Conservation (phyloP, 148 eudicot genomes). For the Rhododendron mucronatum region DNA sequence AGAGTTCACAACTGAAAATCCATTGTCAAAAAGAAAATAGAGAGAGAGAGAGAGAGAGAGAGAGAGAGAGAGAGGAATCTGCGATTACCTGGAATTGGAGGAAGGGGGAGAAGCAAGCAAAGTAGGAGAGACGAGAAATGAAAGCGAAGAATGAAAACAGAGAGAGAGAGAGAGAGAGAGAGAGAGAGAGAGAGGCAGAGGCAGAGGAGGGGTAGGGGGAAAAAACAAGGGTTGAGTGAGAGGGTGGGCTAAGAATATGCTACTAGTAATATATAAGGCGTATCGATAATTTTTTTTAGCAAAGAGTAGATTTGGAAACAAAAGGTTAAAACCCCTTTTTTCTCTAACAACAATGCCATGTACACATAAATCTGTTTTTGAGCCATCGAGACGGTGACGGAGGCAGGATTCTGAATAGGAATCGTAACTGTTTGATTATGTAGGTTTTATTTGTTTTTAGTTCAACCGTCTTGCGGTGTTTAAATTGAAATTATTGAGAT, state of each 20-base stretch:
- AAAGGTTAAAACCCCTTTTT: background rate
- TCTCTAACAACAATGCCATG: background rate
- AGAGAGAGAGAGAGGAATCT: slow-evolving; percentile 33
- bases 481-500: background rate
- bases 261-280: background rate
- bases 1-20: background rate
- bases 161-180: slow-evolving; percentile 8
- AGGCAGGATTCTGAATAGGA: no score
- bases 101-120: slow-evolving; percentile 34
- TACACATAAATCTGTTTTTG: no score
- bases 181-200: background rate
- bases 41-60: slow-evolving; percentile 13
- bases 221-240: slow-evolving; percentile 27
- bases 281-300: background rate
- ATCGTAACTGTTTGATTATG: no score
- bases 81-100: slow-evolving; percentile 37
- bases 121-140: background rate
- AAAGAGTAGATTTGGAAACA: background rate
- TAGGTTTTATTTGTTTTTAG: no score
- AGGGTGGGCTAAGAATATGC: slow-evolving; percentile 44
- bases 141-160: slow-evolving; percentile 12
- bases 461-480: background rate
- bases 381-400: no score
- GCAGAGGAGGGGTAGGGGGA: slow-evolving; percentile 13
- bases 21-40: slow-evolving; percentile 1